Conservation (phyloP, 441 rosid species). For the Croton laevigatus region DNA sequence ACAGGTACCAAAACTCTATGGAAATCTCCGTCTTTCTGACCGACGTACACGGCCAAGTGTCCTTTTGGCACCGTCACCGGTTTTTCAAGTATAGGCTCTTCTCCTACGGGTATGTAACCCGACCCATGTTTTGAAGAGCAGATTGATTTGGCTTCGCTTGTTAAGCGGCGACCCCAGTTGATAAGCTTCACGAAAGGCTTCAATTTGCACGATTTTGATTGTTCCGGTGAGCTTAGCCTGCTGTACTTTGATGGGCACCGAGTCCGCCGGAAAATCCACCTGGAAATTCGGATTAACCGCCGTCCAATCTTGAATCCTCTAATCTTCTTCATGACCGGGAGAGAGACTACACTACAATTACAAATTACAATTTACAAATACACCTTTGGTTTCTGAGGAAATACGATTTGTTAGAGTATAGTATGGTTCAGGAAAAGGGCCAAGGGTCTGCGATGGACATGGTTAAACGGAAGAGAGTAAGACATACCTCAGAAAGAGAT, state of each 20-base stretch:
- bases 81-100: conserved; percentile 26
- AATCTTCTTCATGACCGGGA: conserved; percentile 42
- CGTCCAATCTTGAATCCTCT: conserved; percentile 60
- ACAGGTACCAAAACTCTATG: conserved; percentile 78
- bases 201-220: conserved; percentile 18
- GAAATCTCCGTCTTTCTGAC: conserved; percentile 58
- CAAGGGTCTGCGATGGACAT: conserved; percentile 59
- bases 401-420: background rate
- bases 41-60: conserved; percentile 74
- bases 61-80: conserved; percentile 58
- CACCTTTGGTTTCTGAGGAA: background rate
- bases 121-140: conserved; percentile 34
- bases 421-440: conserved; percentile 46
- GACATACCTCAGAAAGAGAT: conserved; percentile 53
- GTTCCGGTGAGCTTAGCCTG: conserved; percentile 23
- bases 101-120: conserved; percentile 40
- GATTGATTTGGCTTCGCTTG: conserved; percentile 37
- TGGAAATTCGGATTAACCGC: conserved; percentile 45
- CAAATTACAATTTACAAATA: background rate
- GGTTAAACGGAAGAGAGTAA: conserved; percentile 51
- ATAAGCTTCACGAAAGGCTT: conserved; percentile 46
- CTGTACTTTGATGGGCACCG: conserved; percentile 30
- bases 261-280: conserved; percentile 37
- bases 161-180: conserved; percentile 58
- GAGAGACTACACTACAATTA: background rate